These are phyloP conservation scores for Ogataea ganodermae DNA, from an alignment of 805 yeast species.

Conservation along the genomic window DNA sequence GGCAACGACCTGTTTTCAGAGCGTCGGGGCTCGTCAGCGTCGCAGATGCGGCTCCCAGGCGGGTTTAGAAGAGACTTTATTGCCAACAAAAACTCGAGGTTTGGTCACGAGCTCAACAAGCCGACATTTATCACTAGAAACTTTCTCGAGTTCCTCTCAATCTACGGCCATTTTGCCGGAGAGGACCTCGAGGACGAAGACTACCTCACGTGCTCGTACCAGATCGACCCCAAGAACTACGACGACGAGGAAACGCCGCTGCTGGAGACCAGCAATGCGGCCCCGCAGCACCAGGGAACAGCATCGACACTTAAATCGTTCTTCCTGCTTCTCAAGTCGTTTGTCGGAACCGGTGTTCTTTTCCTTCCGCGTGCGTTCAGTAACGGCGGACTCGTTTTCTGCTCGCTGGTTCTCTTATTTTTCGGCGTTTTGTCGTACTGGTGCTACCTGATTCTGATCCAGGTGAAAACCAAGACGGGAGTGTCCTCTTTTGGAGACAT, in stretches of 20 bases:
- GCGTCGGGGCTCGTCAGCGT: constrained; percentile 65
- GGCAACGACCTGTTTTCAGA: constrained; percentile 32
- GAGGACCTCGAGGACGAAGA: constrained; percentile 75
- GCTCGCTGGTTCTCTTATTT: constrained; percentile 49
- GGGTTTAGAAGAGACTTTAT: constrained; percentile 78
- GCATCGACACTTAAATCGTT: constrained; percentile 76
- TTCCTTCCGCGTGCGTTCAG: constrained; percentile 70
- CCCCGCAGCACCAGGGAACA: constrained; percentile 47
- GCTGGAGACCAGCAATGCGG: constrained; percentile 14
- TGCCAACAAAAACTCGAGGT: constrained; percentile 32
- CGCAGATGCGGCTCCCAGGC: constrained; percentile 75
- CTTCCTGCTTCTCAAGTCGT: constrained; percentile 68
- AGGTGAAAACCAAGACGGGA: constrained; percentile 56
- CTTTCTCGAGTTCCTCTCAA: constrained; percentile 72
- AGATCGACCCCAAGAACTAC: constrained; percentile 12
- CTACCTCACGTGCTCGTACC: constrained; percentile 49
- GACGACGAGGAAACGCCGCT: constrained; percentile 43
- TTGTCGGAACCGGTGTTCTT: constrained; percentile 75
- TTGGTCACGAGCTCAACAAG: constrained; percentile 31
- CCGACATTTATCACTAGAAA: constrained; percentile 64
- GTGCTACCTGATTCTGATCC: constrained; percentile 70
- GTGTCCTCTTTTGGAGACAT: constrained; percentile 82
- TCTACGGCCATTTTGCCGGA: constrained; percentile 88
- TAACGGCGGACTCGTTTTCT: constrained; percentile 71
- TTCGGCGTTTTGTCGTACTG: constrained; percentile 75